Evolutionary conservation across 2,329 filamentous ascomycete species (phyloP), one percentile per base, ranked within the genome.

Genomic region (Aspergillus pseudonomiae): DNA sequence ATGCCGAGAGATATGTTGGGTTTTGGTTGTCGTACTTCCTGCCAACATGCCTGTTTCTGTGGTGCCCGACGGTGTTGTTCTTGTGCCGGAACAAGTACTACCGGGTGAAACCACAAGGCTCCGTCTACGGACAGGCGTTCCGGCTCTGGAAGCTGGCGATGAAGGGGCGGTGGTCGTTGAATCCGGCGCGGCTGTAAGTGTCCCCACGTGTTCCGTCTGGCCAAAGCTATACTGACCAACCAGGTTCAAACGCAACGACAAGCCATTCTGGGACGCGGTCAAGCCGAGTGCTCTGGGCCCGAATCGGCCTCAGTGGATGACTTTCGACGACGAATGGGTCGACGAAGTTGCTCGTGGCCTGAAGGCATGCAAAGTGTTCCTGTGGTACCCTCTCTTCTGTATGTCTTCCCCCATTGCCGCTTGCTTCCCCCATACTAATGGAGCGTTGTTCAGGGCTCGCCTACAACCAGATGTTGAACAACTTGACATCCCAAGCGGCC

Each of bases 281-380:
- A 84, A 79, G 70, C 74, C 74, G 4, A 71, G 64, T 26, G 59
- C 52, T 3, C 54, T 75, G 6, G 71, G 73, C 0, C 46, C 66
- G 2, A 60, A 60, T 46, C 71, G 71, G 11, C 74, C 74, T 1
- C n/a, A n/a, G 6, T 76, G 74, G 74, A 93, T 94, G 89, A 91
- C 88, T 0, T 93, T 93, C 69, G 91, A 94, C 66, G 92, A 94
- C 69, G 86, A 87, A 59, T 94, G 91, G 91, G 91, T 94, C 39
- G 91, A 93, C 73, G 90, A 94, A 74, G 88, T 93, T 56, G 83
- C 84, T 59, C 89, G 91, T 77, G 91, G 90, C 65, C 81, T 91
- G 62, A 82, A 85, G 70, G 89, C 89, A 62, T 91, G 89, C 81
- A 83, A 86, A 67, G 90, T 92, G 39, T 94, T 91, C 77, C 78